Evolutionary conservation across 306 rosid species (phyloP), one percentile per base, ranked within the genome.

Genomic region (Dryas octopetala): DNA sequence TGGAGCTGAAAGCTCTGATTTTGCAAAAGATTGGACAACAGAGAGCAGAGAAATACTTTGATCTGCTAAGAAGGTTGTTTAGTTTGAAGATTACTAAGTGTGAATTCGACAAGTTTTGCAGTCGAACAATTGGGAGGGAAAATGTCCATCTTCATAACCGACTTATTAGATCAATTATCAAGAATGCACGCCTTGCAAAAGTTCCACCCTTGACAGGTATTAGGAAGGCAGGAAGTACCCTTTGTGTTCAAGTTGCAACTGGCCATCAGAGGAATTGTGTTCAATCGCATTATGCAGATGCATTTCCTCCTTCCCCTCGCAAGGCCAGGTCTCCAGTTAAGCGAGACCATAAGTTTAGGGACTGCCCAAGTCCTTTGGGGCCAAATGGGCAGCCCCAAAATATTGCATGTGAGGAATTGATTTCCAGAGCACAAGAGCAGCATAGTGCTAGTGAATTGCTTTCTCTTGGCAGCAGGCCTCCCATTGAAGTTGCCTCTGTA

Each of bases 381-480:
- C 93, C 87, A 2, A 26, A 62, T 15, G 93, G 91, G 19, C 91
- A 91, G 81, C 85, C 91, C 7, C 89, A 86, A 54, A 80, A 73
- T 81, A 72, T 85, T 62, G 75, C 78, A 4, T 69, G 80, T 45
- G 81, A 84, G 50, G 85, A 89, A 73, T 67, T 85, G 57, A 48
- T 64, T 70, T 75, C 79, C 66, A 91, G 89, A 87, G 84, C 81
- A 32, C 90, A 54, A 75, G 91, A 91, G 89, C 96, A 86, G 89
- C 97, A 87, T 80, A 89, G 96, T 83, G 89, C 98, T 57, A 91
- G 94, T 10, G 99, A 96, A 78, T 83, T 96, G 87, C 85, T 89
- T 84, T 96, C 99, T 79, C 92, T 96, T 52, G 96, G 97, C 13
- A 92, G 99, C 74, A 89, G 97, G 69, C 98, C 99, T 73, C 99